Evolutionary conservation across 176 grass and related monocot species (phyloP), one percentile per base, ranked within the genome.

Genomic region (Musa beccarii): DNA sequence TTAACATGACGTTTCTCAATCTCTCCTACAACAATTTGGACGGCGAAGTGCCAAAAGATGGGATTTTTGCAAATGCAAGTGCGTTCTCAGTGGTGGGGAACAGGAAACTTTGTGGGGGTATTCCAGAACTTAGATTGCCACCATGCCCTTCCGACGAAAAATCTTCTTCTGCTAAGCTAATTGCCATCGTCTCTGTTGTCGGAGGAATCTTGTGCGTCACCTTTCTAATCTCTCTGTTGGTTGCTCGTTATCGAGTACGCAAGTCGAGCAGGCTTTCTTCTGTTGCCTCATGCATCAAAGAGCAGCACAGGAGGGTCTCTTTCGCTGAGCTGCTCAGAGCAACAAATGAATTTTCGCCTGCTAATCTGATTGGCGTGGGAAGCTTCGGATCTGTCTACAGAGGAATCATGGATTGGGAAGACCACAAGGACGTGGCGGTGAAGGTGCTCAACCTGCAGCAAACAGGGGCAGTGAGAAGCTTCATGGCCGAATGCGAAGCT

Each of bases 371-470:
- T 76, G 88, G 84, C 6, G 61, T 16, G 50, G 81, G 88, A 68
- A 87, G 78, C 55, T 87, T 79, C 9, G 79, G 81, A 29, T 61
- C 67, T 13, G 86, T 84, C 1, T 90, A 87, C 73, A 87, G 71
- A 80, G 85, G 83, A 69, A 62, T 10, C 11, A 65, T 88, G 74
- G 80, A 16, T 5, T 6, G 21, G 51, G 26, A 59, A 1, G 21
- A 51, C 26, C n/a, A 79, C 79, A 51, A 55, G 20, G 73, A 59
- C 52, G 81, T 92, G 54, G 86, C 76, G 0, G 79, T 92, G 22
- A 92, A 92, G 76, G 86, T 89, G 53, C 75, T 89, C 53, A 64
- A 92, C 67, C 84, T 92, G 52, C 63, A 68, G 14, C 82, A 84
- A 74, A 53, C 74, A 79, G 81, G 84, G 9, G 81, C 81, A 17